These are phyloP conservation scores for Candida morakotiae DNA, from an alignment of 805 yeast genomes.

Conservation along the genomic window DNA sequence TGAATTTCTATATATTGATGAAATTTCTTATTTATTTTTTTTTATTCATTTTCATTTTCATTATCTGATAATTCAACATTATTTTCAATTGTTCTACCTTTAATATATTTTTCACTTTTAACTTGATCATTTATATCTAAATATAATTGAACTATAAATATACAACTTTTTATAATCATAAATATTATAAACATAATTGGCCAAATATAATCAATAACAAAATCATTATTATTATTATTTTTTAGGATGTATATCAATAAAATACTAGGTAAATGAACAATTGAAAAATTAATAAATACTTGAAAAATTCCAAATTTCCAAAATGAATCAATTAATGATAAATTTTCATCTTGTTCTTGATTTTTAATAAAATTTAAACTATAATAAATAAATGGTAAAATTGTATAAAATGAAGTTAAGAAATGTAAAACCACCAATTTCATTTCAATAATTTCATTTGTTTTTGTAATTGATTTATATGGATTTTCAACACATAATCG, in stretches of 20 bases:
- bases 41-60: too few relatives aligned
- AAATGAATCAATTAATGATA: neutral
- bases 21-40: too few relatives aligned
- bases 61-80: too few relatives aligned
- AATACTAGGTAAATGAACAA: slow-evolving; percentile 12
- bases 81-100: slow-evolving; percentile 53
- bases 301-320: slow-evolving; percentile 12
- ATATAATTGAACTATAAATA: slow-evolving; percentile 11
- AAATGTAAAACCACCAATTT: slow-evolving; percentile 12
- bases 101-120: slow-evolving; percentile 54
- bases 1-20: too few relatives aligned
- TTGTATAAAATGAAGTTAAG: slow-evolving; percentile 17
- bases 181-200: slow-evolving; percentile 10
- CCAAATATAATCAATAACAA: slow-evolving; percentile 10
- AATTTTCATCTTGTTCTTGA: neutral
- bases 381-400: slow-evolving; percentile 13
- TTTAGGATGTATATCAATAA: neutral
- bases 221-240: neutral
- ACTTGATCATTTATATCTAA: slow-evolving; percentile 38
- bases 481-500: slow-evolving; percentile 19
- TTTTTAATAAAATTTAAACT: slow-evolving; percentile 3
- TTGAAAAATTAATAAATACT: slow-evolving; percentile 11
- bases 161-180: slow-evolving; percentile 10
- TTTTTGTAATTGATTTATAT: slow-evolving; percentile 5
- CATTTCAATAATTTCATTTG: slow-evolving; percentile 2